Conservation (phyloP, 2,329 filamentous ascomycete species). For the Cladosporium sp. region DNA sequence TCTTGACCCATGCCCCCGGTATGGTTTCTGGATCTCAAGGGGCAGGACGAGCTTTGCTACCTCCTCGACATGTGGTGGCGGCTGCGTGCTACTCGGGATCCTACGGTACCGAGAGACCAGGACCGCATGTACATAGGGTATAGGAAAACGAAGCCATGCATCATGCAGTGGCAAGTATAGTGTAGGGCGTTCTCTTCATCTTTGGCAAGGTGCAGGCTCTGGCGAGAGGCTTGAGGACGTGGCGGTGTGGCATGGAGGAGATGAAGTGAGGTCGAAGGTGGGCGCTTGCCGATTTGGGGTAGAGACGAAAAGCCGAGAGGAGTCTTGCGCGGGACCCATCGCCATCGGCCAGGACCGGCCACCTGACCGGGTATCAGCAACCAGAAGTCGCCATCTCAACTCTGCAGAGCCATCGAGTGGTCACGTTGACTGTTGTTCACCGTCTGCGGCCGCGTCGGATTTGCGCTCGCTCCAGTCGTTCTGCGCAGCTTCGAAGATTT, state of each 20-base stretch:
- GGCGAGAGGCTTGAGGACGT: not conserved
- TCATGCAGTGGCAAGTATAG: no score
- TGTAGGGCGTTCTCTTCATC: not conserved
- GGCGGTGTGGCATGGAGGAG: not conserved
- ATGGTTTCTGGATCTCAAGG: no score
- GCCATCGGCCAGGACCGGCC: constrained; percentile 3
- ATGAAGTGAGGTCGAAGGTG: constrained; percentile 10
- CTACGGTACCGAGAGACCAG: not conserved
- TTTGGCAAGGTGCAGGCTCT: not conserved
- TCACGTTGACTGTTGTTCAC: not conserved
- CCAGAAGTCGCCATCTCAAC: not conserved
- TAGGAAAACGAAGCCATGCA: not conserved
- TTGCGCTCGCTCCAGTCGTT: not conserved
- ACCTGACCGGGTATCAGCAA: constrained; percentile 6
- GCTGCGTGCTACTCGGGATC: not conserved
- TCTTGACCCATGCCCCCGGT: no score
- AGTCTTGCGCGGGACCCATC: not conserved
- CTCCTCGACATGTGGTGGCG: not conserved
- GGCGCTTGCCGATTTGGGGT: constrained; percentile 8
- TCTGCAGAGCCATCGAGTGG: not conserved
- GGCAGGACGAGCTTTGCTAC: no score
- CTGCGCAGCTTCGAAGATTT: constrained; percentile 7
- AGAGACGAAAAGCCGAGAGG: not conserved
- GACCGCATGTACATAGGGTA: no score
- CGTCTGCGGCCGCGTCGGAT: not conserved